These are phyloP conservation scores for Lepidium didymum DNA, from an alignment of 345 rosid species.

Conservation along the genomic window DNA sequence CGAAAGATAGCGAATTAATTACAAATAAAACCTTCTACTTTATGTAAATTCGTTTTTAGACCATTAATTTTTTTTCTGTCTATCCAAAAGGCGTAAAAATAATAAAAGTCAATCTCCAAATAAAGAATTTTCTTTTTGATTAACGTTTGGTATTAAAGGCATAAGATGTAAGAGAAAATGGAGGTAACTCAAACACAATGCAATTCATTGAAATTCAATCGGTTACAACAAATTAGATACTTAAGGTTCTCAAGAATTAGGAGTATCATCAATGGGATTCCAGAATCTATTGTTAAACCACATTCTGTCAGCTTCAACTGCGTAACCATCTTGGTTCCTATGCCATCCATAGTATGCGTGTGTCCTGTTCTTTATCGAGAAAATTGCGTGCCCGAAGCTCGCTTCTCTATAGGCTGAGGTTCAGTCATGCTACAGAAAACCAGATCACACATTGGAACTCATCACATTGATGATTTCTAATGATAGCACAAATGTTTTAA, in stretches of 20 bases:
- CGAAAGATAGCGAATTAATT: neutral
- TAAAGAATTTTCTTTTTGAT: neutral
- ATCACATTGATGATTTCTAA: neutral
- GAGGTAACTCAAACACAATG: slow-evolving; percentile 5
- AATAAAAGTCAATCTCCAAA: too few relatives aligned
- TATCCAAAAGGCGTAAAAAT: too few relatives aligned
- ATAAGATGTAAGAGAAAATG: too few relatives aligned
- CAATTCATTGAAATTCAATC: neutral
- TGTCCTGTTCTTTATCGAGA: slow-evolving; percentile 72
- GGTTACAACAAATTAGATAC: neutral
- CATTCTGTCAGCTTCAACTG: slow-evolving; percentile 71
- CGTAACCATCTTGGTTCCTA: slow-evolving; percentile 74
- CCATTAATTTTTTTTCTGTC: neutral
- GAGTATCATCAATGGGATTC: slow-evolving; percentile 54
- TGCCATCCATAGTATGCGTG: slow-evolving; percentile 84
- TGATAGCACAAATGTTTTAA: neutral
- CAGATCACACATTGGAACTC: neutral
- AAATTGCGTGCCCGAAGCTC: slow-evolving; percentile 84
- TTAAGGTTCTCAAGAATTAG: slow-evolving; percentile 10
- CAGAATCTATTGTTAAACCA: slow-evolving; percentile 79
- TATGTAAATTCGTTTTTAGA: neutral
- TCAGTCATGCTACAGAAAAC: slow-evolving; percentile 57
- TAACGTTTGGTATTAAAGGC: neutral
- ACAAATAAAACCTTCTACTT: neutral
- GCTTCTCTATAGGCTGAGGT: slow-evolving; percentile 90